Evolutionary conservation across 805 yeast species (phyloP).

Genomic region (Saccharomycopsis lassenensis): DNA sequence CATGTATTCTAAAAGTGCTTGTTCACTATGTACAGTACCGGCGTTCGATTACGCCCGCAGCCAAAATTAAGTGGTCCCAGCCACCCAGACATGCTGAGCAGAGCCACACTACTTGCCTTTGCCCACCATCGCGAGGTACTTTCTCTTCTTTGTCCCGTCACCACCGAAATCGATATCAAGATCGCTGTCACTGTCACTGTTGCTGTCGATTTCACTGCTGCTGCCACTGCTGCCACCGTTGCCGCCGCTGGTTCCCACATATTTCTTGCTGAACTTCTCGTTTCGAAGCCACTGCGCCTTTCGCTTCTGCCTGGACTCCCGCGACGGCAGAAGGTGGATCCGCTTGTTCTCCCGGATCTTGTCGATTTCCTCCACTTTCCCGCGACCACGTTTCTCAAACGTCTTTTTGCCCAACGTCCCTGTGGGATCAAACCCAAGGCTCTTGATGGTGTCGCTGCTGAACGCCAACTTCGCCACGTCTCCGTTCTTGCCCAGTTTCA

Average conservation of each 20-base stretch:
- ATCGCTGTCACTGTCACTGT: conserved; percentile 23
- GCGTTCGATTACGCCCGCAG: no score
- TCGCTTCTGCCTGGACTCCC: conserved; percentile 23
- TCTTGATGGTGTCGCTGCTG: conserved; percentile 28
- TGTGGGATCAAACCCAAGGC: conserved; percentile 49
- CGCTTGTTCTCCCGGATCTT: conserved; percentile 25
- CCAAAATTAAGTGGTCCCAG: no score
- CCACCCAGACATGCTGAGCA: no score
- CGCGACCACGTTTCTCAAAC: no score
- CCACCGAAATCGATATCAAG: conserved; percentile 24
- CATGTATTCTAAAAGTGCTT: no score
- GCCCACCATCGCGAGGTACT: no score
- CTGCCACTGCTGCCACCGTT: not conserved
- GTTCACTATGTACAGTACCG: no score
- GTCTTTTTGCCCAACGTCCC: conserved; percentile 25
- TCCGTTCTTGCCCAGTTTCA: conserved; percentile 16
- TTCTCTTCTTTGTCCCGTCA: conserved; percentile 10
- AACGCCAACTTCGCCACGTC: conserved; percentile 24
- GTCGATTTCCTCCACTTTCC: conserved; percentile 21
- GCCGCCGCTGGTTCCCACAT: conserved; percentile 13
- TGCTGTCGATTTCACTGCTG: conserved; percentile 1
- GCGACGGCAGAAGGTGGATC: conserved; percentile 26
- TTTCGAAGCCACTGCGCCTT: conserved; percentile 20
- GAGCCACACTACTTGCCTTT: no score
- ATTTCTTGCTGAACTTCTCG: conserved; percentile 22